Evolutionary conservation across 2,329 filamentous ascomycete species (phyloP), one percentile per base, ranked within the genome.

Genomic region (Arthrobotrys sphaeroides): DNA sequence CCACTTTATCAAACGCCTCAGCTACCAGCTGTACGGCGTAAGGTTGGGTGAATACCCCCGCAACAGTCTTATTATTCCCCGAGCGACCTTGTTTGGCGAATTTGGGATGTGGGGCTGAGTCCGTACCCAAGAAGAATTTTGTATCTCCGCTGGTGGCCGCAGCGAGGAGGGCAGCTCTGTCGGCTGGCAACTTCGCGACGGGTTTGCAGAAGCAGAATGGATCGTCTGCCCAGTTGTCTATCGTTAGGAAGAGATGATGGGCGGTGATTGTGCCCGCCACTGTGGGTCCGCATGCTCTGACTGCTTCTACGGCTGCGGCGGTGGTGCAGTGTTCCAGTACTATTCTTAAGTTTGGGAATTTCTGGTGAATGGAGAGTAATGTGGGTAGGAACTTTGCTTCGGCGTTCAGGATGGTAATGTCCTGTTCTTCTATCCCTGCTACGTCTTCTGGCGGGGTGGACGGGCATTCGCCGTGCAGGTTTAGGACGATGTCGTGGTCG

Each of bases 391-490:
- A 98, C 1, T 85, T 85, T 77, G 89, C 87, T 82, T 94, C 91
- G 18, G 90, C 90, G 79, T 90, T 91, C 77, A 92, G 84, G 28
- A 88, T 85, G 0, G 86, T 88, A 73, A 85, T 84, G 31, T 82
- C 77, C 22, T 81, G 82, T 13, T 75, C 72, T 51, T 75, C 72
- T n/a, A 64, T 68, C 1, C 72, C 72, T 12, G 22, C 72, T 10
- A 69, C 72, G 18, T 75, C 72, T 45, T 75, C 72, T 3, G 64
- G n/a, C 3, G 72, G 72, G n/a, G 85, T 85, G 1, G 86, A 86
- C 0, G 89, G 90, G n/a, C 90, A 88, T 83, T 97, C 94, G 78
- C 94, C 94, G 82, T 98, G 94, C n/a, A 98, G 85, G 83, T 97
- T 97, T 43, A 96, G 86, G n/a, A 96, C 87, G 81, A 97, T 85